Evolutionary conservation across 164 flowering plant species (phyloP).

Genomic region (Magnolia changhungtana): DNA sequence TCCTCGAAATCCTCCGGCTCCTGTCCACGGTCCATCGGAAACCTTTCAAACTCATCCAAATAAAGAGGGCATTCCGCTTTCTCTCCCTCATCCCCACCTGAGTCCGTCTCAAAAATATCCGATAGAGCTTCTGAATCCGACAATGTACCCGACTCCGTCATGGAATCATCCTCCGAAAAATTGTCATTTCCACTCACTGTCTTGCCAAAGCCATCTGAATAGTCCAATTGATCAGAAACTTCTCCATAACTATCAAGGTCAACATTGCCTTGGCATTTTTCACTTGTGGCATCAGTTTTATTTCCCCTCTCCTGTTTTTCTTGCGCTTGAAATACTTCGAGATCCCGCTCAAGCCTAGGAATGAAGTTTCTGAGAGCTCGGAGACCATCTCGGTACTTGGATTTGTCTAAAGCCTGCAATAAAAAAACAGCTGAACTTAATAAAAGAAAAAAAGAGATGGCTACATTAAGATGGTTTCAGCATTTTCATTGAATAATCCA

Average conservation of each 20-base stretch:
- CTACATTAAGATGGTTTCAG: neutral
- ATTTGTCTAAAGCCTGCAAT: constrained; percentile 83
- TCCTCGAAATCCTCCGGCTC: constrained; percentile 66
- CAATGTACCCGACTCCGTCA: constrained; percentile 26
- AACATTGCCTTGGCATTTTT: constrained; percentile 4
- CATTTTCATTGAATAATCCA: neutral
- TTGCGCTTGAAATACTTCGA: constrained; percentile 58
- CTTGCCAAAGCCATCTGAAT: constrained; percentile 34
- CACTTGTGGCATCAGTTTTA: constrained; percentile 16
- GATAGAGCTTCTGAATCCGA: constrained; percentile 79
- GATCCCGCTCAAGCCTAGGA: constrained; percentile 80
- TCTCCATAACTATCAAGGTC: neutral
- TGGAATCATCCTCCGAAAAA: constrained; percentile 29
- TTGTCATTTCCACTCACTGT: constrained; percentile 24
- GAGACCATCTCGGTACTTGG: constrained; percentile 75
- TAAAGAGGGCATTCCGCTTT: constrained; percentile 50
- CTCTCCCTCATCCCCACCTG: constrained; percentile 44
- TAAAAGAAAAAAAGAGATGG: neutral
- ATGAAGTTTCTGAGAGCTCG: constrained; percentile 69
- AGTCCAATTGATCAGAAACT: constrained; percentile 20
- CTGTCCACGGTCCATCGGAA: constrained; percentile 36
- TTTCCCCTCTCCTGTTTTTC: constrained; percentile 26
- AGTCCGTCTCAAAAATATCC: constrained; percentile 87
- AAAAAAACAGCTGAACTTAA: neutral
- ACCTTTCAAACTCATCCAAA: constrained; percentile 64